Evolutionary conservation across 2,329 filamentous ascomycete species (phyloP), one percentile per base, ranked within the genome.

Genomic region (Cladosporium phlei): DNA sequence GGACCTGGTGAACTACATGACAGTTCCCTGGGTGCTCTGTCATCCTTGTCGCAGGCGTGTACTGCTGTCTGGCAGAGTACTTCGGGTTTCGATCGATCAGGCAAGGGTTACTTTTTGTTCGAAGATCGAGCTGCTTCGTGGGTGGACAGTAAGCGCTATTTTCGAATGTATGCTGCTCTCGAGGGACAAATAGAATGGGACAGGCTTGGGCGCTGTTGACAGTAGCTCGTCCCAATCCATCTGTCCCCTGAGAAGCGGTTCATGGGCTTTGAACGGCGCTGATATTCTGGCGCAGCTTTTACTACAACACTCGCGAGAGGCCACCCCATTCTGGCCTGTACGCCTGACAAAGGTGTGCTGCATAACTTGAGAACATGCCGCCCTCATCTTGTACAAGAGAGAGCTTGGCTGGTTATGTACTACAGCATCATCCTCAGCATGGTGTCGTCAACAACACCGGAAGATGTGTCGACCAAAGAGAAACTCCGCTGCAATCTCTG

Each of bases 331-430:
- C 14, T 54, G 3, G 46, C 30, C 3, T 40, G 49, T 10, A 14
- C 34, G 11, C 51, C 50, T 25, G 10, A 35, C 8, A 48, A 51
- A 1, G 40, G 29, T 6, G 40, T 52, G 3, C 5, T 56, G 7
- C 39, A 52, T 6, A 25, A 44, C 14, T 38, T 57, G 16, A 27
- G 37, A 32, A 44, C 50, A 7, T 37, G 20, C 21, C 44, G 35
- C 2, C 48, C 52, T 17, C 30, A 54, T 24, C 28, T 38, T 3
- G 46, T 55, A 2, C 30, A 35, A n/a, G 48, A 57, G 11, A 40
- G 50, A 33, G 52, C 57, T 1, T 58, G 55, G 55, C 52, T 59
- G 10, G 52, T 59, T 2, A 51, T 59, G 51, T 58, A 51, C 47
- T 59, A 59, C 40, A 53, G 52, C 35, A 50, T 57, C 38, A 44